phyloP scores from a whole-genome alignment of 805 yeast species.

The Suhomyces sp. region DNA sequence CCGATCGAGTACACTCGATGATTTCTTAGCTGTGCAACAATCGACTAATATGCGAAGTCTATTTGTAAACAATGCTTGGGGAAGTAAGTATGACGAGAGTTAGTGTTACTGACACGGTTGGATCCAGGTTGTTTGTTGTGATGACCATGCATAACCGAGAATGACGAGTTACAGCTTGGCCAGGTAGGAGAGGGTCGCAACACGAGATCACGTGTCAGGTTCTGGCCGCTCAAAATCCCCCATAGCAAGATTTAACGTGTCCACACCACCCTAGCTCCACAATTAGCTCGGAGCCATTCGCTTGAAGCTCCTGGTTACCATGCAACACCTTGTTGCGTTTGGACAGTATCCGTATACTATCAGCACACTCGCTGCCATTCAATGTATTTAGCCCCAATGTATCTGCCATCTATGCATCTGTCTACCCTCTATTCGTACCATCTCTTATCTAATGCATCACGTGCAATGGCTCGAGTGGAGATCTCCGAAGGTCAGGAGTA shows the following conservation, averaged over 20 bases:
- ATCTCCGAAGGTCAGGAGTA: not conserved
- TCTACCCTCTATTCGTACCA: not conserved
- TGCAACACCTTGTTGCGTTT: not conserved
- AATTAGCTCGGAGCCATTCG: not conserved
- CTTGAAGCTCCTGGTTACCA: not conserved
- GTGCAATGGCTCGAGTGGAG: not conserved
- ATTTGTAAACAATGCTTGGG: not conserved
- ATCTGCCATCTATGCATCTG: not conserved
- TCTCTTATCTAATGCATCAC: not conserved
- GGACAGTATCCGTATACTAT: too few relatives aligned
- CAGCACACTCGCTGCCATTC: not conserved
- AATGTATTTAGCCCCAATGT: not conserved
- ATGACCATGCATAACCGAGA: not conserved
- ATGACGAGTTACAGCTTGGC: not conserved
- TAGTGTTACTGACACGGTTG: not conserved
- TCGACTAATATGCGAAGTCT: not conserved
- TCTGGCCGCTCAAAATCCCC: not conserved
- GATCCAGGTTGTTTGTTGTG: not conserved
- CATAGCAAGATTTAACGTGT: not conserved
- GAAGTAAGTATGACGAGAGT: not conserved
- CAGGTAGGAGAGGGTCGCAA: not conserved
- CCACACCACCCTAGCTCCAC: not conserved
- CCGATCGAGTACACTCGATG: not conserved
- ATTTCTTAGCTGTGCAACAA: not conserved
- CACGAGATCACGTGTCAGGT: not conserved